Base-by-base conservation (phyloP, 257 asterid genomes). In the Ilex aquifolium region DNA sequence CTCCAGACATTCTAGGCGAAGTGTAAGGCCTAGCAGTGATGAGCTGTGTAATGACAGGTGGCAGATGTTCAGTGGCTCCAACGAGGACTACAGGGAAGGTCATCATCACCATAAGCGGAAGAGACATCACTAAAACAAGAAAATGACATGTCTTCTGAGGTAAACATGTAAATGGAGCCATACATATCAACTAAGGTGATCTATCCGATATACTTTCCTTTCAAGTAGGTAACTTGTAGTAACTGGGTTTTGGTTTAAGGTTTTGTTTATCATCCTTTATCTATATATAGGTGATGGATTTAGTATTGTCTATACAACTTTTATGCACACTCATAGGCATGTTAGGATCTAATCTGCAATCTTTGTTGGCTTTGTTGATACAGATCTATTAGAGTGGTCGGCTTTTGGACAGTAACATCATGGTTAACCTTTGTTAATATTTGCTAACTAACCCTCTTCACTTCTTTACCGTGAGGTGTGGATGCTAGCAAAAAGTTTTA, bases 401-500 rank as follows among this genome's bases (percentile, higher is more conserved):
- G 75, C 79, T 61, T 67, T 80, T 73, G 78, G 78, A 69, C 65
- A 56, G 68, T 70, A 50, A 64, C 70, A 63, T 44, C 69, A 56
- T 81, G 80, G 62, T 67, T 65, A 61, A 73, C 54, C 51, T 63
- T 64, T 83, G 64, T 68, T 75, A 57, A 69, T 68, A 21, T 54
- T 72, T 66, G 72, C 69, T 68, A 70, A 80, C 83, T 77, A 70
- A 78, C 80, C 78, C 69, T 80, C 71, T 76, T 82, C 82, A 78
- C 70, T 80, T 76, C 69, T 79, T 73, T 74, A 83, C 72, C 64
- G 70, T 84, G 90, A 78, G 81, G 77, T 77, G 66, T 78, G 80
- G 86, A 80, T 76, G 93, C 79, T 78, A 69, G 79, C 80, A 72
- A 85, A 76, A 76, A 69, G 78, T 70, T 69, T 83, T 81, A 61